These are phyloP conservation scores for Mesembryanthemum crystallinum DNA, from an alignment of 148 eudicot genomes.

Conservation along the genomic window DNA sequence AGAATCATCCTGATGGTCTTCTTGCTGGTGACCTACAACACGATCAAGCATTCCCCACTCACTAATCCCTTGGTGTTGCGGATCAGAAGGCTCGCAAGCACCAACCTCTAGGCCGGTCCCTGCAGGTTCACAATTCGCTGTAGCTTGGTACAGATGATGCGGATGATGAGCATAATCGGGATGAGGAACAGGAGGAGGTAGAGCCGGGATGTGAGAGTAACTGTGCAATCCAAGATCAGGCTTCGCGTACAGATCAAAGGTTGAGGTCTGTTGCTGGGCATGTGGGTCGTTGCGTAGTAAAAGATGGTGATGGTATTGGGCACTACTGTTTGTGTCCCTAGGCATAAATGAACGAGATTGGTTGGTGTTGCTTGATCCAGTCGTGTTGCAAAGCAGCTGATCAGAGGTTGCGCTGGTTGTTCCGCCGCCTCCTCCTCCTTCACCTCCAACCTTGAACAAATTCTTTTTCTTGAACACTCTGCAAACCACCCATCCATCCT, in stretches of 20 bases:
- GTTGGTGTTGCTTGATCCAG: constrained; percentile 29
- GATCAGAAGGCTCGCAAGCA: constrained; percentile 30
- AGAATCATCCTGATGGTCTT: constrained; percentile 28
- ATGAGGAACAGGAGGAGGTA: constrained; percentile 40
- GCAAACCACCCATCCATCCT: constrained; percentile 97
- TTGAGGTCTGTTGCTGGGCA: constrained; percentile 28
- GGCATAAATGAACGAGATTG: constrained; percentile 41
- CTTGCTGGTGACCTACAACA: constrained; percentile 35
- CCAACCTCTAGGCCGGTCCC: constrained; percentile 28
- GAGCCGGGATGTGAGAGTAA: constrained; percentile 48
- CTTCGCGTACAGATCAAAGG: constrained; percentile 52
- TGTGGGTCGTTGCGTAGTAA: constrained; percentile 36
- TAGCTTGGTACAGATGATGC: constrained; percentile 32
- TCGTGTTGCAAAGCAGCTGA: constrained; percentile 38
- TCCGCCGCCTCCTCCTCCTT: constrained; percentile 31
- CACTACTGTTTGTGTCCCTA: constrained; percentile 27
- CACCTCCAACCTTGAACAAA: constrained; percentile 67
- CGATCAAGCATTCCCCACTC: constrained; percentile 68
- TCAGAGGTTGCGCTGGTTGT: constrained; percentile 36
- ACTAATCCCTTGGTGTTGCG: constrained; percentile 41
- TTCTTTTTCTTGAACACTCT: constrained; percentile 93
- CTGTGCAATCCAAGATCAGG: constrained; percentile 48
- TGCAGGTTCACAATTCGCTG: neutral
- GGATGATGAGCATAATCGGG: constrained; percentile 29
- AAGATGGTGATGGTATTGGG: constrained; percentile 30